Evolutionary conservation across 2,329 filamentous ascomycete species (phyloP).

Genomic region (Neonectria coccinea): DNA sequence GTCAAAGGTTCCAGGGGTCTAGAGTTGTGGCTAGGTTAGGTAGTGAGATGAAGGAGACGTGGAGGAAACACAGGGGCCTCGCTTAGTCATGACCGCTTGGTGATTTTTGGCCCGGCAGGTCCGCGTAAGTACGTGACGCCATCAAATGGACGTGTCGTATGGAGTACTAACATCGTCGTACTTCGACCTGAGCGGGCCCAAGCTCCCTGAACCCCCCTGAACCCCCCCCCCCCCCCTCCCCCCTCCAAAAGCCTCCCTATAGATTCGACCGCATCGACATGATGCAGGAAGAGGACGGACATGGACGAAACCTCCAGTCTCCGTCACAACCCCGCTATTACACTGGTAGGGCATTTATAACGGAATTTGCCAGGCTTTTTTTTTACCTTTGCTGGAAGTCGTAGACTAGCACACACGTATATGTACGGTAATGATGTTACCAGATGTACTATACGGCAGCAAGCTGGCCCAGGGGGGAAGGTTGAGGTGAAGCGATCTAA

Average conservation of each 20-base stretch:
- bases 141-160: neutral
- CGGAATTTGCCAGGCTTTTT: neutral
- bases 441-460: neutral
- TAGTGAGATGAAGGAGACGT: conserved; percentile 27
- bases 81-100: conserved; percentile 23
- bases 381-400: neutral
- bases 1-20: conserved; percentile 12
- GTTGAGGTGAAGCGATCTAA: neutral
- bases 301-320: neutral
- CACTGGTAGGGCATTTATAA: neutral
- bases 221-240: too few species aligned
- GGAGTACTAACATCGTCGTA: neutral
- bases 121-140: conserved; percentile 3
- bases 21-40: neutral
- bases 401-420: neutral
- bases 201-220: too few species aligned
- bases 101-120: conserved; percentile 2
- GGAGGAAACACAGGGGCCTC: conserved; percentile 23
- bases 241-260: neutral
- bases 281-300: neutral
- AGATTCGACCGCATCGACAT: neutral
- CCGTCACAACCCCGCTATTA: neutral
- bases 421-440: neutral
- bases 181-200: neutral
- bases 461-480: neutral